These are phyloP conservation scores for Colletotrichum paranaense DNA, from an alignment of 2,329 filamentous ascomycete genomes.

Conservation along the genomic window DNA sequence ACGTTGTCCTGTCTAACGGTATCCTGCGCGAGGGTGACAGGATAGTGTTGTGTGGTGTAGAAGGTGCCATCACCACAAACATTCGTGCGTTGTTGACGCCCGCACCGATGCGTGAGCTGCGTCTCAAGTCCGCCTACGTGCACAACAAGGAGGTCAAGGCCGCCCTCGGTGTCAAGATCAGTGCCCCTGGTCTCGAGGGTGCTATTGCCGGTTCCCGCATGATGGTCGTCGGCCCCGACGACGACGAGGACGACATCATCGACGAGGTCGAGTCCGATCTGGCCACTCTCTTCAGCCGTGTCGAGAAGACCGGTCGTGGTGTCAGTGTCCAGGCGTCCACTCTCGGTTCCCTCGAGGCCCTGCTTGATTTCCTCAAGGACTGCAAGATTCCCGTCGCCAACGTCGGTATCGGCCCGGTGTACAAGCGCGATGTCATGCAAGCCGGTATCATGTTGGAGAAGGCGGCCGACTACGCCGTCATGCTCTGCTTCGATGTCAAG, in stretches of 20 bases:
- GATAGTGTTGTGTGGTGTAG: conserved; percentile 95
- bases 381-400: conserved; percentile 98
- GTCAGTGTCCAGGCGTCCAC: conserved; percentile 98
- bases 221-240: conserved; percentile 92
- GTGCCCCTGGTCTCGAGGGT: conserved; percentile 92
- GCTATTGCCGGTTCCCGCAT: conserved; percentile 96
- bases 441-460: conserved; percentile 97
- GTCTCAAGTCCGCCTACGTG: conserved; percentile 95
- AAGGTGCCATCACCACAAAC: conserved; percentile 94
- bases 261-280: conserved; percentile 97
- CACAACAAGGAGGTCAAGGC: conserved; percentile 99
- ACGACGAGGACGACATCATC: conserved; percentile 96
- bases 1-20: conserved; percentile 96
- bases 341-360: conserved; percentile 92
- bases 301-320: conserved; percentile 92
- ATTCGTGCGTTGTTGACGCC: conserved; percentile 95
- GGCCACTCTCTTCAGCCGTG: conserved; percentile 88
- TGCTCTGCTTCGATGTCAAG: conserved; percentile 99
- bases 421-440: conserved; percentile 97
- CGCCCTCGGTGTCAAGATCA: conserved; percentile 98
- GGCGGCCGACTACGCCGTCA: conserved; percentile 93
- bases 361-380: conserved; percentile 94
- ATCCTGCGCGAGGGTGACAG: conserved; percentile 93
- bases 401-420: conserved; percentile 96
- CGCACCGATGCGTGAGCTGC: conserved; percentile 90